phyloP scores from a whole-genome alignment of 306 rosid species.

The peach (Prunus persica) region Prunus_persica_NCBIv2 NC_034015.1:20630001-20630500 shows the following conservation, averaged over 20 bases:
- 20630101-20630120: background rate
- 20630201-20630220: conserved; percentile 15
- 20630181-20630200: background rate
- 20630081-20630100: conserved; percentile 3
- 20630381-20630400: conserved; percentile 1
- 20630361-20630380: background rate
- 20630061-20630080: background rate
- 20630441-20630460: background rate
- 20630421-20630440: conserved; percentile 1
- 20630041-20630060: background rate
- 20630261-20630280: background rate
- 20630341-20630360: conserved; percentile 2
- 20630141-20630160: background rate
- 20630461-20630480: background rate
- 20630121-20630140: background rate
- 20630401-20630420: conserved; percentile 17
- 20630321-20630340: conserved; percentile 26
- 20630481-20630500: conserved; percentile 14
- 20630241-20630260: conserved; percentile 16
- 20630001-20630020: background rate
- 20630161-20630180: conserved; percentile 20
- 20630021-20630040: background rate
- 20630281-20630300: conserved; percentile 33
- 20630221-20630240: conserved; percentile 22
- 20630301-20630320: conserved; percentile 22